These are phyloP conservation scores for Tetrapyrgos nigripes DNA, from an alignment of 1,284 basidiomycete genomes.

Conservation along the genomic window DNA sequence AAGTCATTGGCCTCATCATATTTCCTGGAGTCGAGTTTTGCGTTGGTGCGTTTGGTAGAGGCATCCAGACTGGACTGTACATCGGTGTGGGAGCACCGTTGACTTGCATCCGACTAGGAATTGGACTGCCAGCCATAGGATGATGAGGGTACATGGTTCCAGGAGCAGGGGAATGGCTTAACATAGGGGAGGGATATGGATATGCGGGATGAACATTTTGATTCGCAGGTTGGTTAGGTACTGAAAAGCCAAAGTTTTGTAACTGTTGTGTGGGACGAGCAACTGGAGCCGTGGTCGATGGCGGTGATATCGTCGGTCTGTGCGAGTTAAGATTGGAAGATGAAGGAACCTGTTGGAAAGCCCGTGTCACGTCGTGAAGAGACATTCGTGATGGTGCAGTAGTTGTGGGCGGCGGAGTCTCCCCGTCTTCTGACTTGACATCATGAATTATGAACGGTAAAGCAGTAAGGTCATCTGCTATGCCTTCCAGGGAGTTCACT, in stretches of 20 bases:
- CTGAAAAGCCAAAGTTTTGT: constrained; percentile 36
- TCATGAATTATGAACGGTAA: constrained; percentile 81
- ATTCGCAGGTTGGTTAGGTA: constrained; percentile 44
- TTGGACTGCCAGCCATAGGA: constrained; percentile 63
- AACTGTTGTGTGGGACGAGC: constrained; percentile 43
- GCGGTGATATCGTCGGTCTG: constrained; percentile 54
- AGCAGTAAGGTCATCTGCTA: constrained; percentile 77
- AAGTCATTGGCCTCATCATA: constrained; percentile 62
- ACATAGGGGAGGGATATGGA: constrained; percentile 69
- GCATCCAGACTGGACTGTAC: constrained; percentile 73
- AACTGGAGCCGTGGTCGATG: constrained; percentile 52
- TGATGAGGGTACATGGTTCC: constrained; percentile 65
- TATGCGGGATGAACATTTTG: constrained; percentile 61
- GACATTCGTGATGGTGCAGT: constrained; percentile 75
- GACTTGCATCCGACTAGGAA: constrained; percentile 62
- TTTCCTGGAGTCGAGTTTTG: constrained; percentile 49
- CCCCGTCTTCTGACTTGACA: constrained; percentile 81
- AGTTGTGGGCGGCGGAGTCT: constrained; percentile 73
- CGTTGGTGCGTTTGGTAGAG: constrained; percentile 48
- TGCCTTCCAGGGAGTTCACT: constrained; percentile 80
- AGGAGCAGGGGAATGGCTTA: constrained; percentile 70
- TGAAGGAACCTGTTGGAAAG: constrained; percentile 82
- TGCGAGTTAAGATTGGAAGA: constrained; percentile 51
- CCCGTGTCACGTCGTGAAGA: constrained; percentile 77
- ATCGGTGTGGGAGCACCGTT: constrained; percentile 60